These are phyloP conservation scores for Eucalyptus sideroxylon DNA, from an alignment of 345 rosid species.

Conservation along the genomic window DNA sequence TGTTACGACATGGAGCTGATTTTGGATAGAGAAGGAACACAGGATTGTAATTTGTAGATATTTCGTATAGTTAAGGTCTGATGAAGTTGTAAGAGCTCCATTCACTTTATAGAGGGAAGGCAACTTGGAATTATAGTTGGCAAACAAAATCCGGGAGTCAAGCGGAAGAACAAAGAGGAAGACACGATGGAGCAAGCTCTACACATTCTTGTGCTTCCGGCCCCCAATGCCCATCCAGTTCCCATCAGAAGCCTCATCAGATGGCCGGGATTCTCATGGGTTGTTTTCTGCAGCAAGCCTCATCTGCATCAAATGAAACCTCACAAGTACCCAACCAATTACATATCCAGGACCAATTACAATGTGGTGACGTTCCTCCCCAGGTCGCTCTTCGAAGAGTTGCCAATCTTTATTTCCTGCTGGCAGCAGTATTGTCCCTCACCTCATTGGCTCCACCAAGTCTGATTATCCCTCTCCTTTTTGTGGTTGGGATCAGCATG, in stretches of 20 bases:
- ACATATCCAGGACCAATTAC: constrained; percentile 53
- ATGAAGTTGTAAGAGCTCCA: background rate
- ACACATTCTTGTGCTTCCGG: constrained; percentile 25
- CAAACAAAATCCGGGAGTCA: background rate
- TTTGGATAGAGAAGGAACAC: background rate
- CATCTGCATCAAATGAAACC: constrained; percentile 25
- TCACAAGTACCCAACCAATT: constrained; percentile 30
- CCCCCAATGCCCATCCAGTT: background rate
- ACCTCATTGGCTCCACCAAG: constrained; percentile 28
- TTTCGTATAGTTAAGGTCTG: background rate
- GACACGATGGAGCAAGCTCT: constrained; percentile 28
- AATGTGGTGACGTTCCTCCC: constrained; percentile 47
- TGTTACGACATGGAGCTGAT: background rate
- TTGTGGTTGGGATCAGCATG: constrained; percentile 67
- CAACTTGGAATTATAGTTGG: background rate
- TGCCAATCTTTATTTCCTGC: constrained; percentile 57
- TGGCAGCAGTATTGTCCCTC: constrained; percentile 42
- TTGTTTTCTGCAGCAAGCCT: constrained; percentile 51
- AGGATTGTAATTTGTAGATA: background rate
- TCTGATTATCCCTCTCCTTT: constrained; percentile 47
- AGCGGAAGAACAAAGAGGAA: constrained; percentile 9
- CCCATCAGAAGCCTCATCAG: constrained; percentile 8
- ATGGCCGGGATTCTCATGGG: constrained; percentile 23
- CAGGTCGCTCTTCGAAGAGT: constrained; percentile 48
- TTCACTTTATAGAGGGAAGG: background rate